Evolutionary conservation across 2,329 filamentous ascomycete genomes (phyloP).

Genomic region (Davidsoniella australis): DNA sequence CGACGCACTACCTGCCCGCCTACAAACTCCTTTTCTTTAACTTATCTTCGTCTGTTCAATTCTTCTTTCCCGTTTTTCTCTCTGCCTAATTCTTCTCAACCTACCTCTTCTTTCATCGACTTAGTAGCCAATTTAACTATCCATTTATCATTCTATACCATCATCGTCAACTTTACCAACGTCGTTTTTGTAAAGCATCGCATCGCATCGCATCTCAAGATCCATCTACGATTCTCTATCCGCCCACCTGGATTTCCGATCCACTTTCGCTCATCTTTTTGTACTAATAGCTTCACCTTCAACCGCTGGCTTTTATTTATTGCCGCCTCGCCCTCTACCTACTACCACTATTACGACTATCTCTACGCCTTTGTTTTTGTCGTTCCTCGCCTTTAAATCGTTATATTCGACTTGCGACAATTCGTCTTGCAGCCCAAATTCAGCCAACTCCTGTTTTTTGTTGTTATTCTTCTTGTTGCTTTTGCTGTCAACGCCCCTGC

Average conservation of each 20-base stretch:
- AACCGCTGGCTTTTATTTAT: background rate
- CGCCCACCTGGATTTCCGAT: background rate
- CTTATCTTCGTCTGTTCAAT: background rate
- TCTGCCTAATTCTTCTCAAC: background rate
- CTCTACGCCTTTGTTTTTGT: too few relatives aligned
- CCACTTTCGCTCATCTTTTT: background rate
- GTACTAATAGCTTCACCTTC: background rate
- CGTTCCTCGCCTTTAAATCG: too few relatives aligned
- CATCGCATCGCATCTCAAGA: background rate
- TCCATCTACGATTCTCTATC: background rate
- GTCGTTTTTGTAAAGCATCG: background rate
- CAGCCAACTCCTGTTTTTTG: too few relatives aligned
- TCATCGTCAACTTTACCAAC: background rate
- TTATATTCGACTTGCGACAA: too few relatives aligned
- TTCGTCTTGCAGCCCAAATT: too few relatives aligned
- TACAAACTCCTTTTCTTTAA: too few relatives aligned
- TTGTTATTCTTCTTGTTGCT: too few relatives aligned
- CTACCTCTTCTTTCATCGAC: background rate
- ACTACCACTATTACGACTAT: too few relatives aligned
- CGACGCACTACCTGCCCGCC: background rate
- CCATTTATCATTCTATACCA: background rate
- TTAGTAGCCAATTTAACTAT: background rate
- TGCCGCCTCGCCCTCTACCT: background rate
- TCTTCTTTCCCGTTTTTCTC: background rate
- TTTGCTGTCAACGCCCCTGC: too few relatives aligned